phyloP scores from a whole-genome alignment of 2,329 filamentous ascomycete genomes.

The Teratosphaeria destructans region DNA sequence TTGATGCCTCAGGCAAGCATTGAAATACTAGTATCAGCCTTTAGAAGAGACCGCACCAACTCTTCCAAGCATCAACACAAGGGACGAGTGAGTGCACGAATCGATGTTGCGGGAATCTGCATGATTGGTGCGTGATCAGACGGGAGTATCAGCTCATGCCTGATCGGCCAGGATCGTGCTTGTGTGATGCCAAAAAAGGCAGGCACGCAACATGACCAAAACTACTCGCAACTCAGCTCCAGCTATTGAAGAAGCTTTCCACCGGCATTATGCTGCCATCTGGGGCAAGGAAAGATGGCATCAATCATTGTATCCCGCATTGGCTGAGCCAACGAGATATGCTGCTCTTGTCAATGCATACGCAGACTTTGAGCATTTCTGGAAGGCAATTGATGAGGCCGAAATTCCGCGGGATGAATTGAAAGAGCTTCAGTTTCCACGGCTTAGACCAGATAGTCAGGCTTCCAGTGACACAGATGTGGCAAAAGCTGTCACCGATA shows the following conservation, averaged over 20 bases:
- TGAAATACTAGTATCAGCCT: neutral
- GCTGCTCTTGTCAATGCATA: conserved; percentile 21
- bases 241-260: conserved; percentile 19
- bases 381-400: conserved; percentile 6
- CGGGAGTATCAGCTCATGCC: neutral
- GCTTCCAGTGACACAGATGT: too few relatives aligned
- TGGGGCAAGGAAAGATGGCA: conserved; percentile 22
- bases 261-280: conserved; percentile 20
- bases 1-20: neutral
- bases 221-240: neutral
- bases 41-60: neutral
- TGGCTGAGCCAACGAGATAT: conserved; percentile 15
- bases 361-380: conserved; percentile 8
- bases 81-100: too few relatives aligned
- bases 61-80: neutral
- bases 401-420: conserved; percentile 1
- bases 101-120: too few relatives aligned
- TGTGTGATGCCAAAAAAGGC: neutral
- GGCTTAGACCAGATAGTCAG: neutral
- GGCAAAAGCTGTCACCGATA: neutral
- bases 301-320: conserved; percentile 16
- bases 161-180: neutral
- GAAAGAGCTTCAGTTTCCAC: neutral
- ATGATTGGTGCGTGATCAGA: too few relatives aligned
- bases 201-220: neutral